Evolutionary conservation across 495 filamentous ascomycete species (phyloP), one percentile per base, ranked within the genome.

Genomic region (Hamigera avellanea): DNA sequence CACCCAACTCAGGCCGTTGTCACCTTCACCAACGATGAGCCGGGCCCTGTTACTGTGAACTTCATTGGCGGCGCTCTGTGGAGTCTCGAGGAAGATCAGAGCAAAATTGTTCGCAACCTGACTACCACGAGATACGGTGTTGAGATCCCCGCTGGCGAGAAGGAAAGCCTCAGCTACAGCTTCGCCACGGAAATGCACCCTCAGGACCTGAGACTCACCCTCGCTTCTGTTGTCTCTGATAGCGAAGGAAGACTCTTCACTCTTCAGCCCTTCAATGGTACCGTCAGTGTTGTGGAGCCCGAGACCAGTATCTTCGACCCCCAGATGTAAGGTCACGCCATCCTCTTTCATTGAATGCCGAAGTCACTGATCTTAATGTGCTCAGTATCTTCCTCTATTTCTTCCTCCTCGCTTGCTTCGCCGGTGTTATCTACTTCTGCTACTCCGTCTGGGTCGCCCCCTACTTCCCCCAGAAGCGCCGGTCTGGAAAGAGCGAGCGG

Each of bases 371-470:
- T 26, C 9, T 30, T n/a, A n/a, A n/a, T n/a, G n/a, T n/a, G n/a
- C 37, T 19, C 42, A 93, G 88, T 48, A 82, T 95, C 62, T 98
- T 98, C 77, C 80, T 98, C 40, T 98, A 96, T 69, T 76, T 94
- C 58, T 76, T 96, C 70, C 86, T 98, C 45, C 60, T 76, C 37
- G 75, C 72, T 39, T 73, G 67, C 51, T 88, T 93, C 55, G 75
- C 55, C 45, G 86, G 80, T 38, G 83, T 81, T 28, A 67, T 77
- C 58, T 95, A 91, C 75, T 95, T 93, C 59, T 87, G 95, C 64
- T 98, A 98, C 72, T 91, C 77, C 59, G 94, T 89, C 53, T 96
- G 88, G 85, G 75, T 98, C 62, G 81, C 86, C 33, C 77, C 86
- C n/a, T 79, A 96, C 52, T 93, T 95, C 75, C 91, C 91, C 18